Evolutionary conservation across 2,329 filamentous ascomycete species (phyloP).

Genomic region (Fusarium torreyae): DNA sequence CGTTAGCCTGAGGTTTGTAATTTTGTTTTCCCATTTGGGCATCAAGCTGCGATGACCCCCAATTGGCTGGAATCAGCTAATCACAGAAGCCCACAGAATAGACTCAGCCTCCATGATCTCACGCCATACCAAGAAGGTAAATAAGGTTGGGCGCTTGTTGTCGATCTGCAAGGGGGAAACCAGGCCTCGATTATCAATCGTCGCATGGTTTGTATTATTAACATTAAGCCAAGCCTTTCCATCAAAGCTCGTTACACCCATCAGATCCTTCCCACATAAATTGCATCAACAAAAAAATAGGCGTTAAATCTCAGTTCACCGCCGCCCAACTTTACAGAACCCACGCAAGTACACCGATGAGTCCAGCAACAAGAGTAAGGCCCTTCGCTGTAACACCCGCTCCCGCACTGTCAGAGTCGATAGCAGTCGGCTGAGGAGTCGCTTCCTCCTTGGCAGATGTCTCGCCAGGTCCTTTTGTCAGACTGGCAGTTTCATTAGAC

Average conservation of each 20-base stretch:
- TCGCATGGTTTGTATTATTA: neutral
- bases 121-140: neutral
- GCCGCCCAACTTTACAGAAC: neutral
- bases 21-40: neutral
- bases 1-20: neutral
- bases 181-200: neutral
- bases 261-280: too few species aligned
- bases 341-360: neutral
- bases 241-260: too few species aligned
- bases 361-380: neutral
- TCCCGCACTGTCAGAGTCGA: neutral
- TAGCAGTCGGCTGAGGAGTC: neutral
- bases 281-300: too few species aligned
- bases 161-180: neutral
- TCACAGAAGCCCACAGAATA: too few species aligned
- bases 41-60: too few species aligned
- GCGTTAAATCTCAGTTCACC: too few species aligned
- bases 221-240: neutral
- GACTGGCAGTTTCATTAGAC: neutral
- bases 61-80: too few species aligned
- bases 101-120: too few species aligned
- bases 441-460: neutral
- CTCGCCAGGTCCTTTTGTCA: neutral
- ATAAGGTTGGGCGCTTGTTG: neutral
- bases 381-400: slow-evolving; percentile 5